Base-by-base conservation (phyloP, 1,139 yeast species). In the Lodderomyces orthopsilosis region DNA sequence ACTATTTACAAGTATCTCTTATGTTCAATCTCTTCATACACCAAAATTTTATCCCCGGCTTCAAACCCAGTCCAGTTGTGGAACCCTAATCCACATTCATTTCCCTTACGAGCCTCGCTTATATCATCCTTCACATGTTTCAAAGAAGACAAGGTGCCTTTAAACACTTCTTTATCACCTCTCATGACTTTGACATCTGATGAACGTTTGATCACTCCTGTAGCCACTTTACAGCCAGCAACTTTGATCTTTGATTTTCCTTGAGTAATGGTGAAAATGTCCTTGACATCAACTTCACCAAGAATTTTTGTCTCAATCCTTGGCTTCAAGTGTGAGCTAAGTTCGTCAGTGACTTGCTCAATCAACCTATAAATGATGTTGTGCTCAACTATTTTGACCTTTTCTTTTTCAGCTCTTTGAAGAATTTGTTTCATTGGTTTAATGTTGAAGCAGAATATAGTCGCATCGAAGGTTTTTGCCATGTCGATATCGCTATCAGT, bases 151-250 rank as follows among this genome's bases (percentile, higher is more conserved):
- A 93, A 64, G 10, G 70, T 70, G 3, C 98, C 98, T 41, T 75
- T 75, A 61, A 70, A 88, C 2, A 93, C 66, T 6, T 68, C 68
- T 38, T 76, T 66, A 9, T 66, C 73, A 9, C 68, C 65, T 54
- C 98, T 76, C 43, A 79, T 53, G 1, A 93, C 84, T 57, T 85
- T 80, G 12, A 90, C 80, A 33, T 66, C 65, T 1, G 85, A 69
- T 12, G 79, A 72, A 50, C 86, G 74, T 51, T 78, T 76, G 37
- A 93, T 63, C 2, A 68, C 61, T 9, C 99, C 99, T 40, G 75
- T 77, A 15, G 67, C 58, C n/a, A 93, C 90, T 57, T 85, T 83
- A 57, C 95, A 87, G 4, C 99, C 99, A 1, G 98, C 98, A 56
- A 93, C 78, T 51, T 74, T 75, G 43, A 79, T 63, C 18, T 69